These are phyloP conservation scores for Daldinia decipiens DNA, from an alignment of 495 filamentous ascomycete species.

Conservation along the genomic window DNA sequence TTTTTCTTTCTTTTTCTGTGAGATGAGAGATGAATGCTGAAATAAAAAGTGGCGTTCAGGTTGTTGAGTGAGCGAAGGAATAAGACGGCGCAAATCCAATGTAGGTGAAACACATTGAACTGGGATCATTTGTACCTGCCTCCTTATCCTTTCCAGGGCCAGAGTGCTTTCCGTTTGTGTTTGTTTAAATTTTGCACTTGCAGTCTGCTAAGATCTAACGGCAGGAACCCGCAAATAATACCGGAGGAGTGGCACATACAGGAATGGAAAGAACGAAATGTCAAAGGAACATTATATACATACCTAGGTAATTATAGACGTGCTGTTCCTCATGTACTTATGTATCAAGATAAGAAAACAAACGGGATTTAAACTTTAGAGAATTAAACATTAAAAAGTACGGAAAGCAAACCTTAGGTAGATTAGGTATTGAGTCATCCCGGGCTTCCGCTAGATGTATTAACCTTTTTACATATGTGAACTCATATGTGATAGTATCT, in stretches of 20 bases:
- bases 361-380: slow-evolving; percentile 27
- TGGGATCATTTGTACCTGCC: not conserved
- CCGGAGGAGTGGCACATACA: not conserved
- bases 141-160: not conserved
- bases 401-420: slow-evolving; percentile 16
- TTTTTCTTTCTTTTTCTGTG: not conserved
- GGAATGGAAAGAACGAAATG: slow-evolving; percentile 2
- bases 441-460: slow-evolving; percentile 19
- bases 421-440: slow-evolving; percentile 5
- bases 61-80: not conserved
- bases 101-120: slow-evolving; percentile 2
- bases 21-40: not conserved
- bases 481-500: not conserved
- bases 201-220: slow-evolving; percentile 4
- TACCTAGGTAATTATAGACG: no score
- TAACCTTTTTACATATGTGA: slow-evolving; percentile 4
- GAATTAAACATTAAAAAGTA: slow-evolving; percentile 14
- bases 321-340: no score
- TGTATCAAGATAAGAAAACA: not conserved
- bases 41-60: not conserved
- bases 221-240: slow-evolving; percentile 5
- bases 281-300: not conserved
- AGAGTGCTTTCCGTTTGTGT: slow-evolving; percentile 4
- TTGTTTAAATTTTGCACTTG: slow-evolving; percentile 8
- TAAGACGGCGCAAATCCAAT: not conserved